Base-by-base conservation (phyloP, 2,329 filamentous ascomycete species). In the Cladophialophora chaetospira region DNA sequence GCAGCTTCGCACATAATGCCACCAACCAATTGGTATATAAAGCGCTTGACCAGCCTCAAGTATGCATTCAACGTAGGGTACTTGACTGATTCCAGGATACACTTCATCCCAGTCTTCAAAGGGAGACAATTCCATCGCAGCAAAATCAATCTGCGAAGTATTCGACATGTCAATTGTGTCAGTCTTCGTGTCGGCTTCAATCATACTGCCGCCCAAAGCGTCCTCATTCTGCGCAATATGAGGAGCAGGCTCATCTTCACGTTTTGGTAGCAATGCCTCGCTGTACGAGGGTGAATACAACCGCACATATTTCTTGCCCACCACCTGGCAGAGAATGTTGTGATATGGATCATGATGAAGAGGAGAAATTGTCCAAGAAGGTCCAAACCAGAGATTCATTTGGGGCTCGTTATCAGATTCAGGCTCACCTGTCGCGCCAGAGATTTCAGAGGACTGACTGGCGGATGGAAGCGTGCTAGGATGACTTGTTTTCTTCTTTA, bases 301-400 rank as follows among this genome's bases (percentile, higher is more conserved):
- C 1, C 94, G 82, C n/a, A 97, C 77, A 71, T 97, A 97, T 73
- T 99, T 99, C 55, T 83, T 79, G 0, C 94, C 94, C 0, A 96
- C 89, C 0, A 95, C 88, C 71, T 97, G 94, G 21, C 87, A 87
- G 3, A 97, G 82, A 45, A 97, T 83, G 68, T 97, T 97, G 69
- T 97, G 90, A 71, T 97, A 95, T 1, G 89, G 90, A 68, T 97
- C 94, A 1, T 91, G 95, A 71, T 99, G 94, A 0, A 97, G 78
- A 1, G 94, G 94, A 0, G 91, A 96, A 62, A 96, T 92, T 0
- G 94, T 97, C 47, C 85, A 86, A 0, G 85, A 78, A 0, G 94
- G 94, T 0, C 94, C 94, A 62, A 97, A 88, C 94, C 94, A 99
- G 5, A 90, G 91, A 72, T 97, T 96, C 15, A 95, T 79, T 40